Base-by-base conservation (phyloP, 768 basidiomycete genomes). In the Exsudoporus frostii region DNA sequence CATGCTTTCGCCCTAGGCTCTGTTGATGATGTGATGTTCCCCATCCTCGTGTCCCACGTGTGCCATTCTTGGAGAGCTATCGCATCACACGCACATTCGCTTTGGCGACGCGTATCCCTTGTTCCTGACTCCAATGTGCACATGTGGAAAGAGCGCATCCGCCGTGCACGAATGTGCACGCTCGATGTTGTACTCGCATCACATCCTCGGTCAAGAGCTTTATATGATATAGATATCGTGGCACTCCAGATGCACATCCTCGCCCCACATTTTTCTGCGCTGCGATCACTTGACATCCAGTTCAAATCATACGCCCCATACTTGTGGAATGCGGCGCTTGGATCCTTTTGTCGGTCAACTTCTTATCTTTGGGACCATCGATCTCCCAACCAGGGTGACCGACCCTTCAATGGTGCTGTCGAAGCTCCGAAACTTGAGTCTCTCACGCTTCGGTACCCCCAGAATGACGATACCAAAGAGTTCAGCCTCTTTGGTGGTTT, bases 391-490 rank as follows among this genome's bases (percentile, higher is more conserved):
- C 30, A 36, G 7, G 55, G 44, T 6, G 55, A 51, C 29, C 42
- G 20, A 33, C 5, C 29, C 25, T 61, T 50, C 45, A 52, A 37
- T 60, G 57, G 22, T 55, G 61, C 45, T 52, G 72, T 70, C 7
- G 68, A 73, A 44, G 82, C 76, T 1, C 71, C 65, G 13, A 61
- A 59, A 46, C 70, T 89, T 45, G 80, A 82, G 57, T 79, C 81
- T 14, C 68, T 90, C 20, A 74, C 73, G 9, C 74, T 90, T 20
- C 66, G 80, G 17, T 83, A 85, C 63, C 80, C 81, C 27, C 71
- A 71, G 37, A 90, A 88, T 59, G 86, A 88, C 54, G 85, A 88
- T 61, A 72, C 78, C n/a, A 82, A 83, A 63, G 81, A 83, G 64
- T 88, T 84, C 53, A 66, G 71, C 40, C 76, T 87, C 39, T 90